These are phyloP conservation scores for Zygotorulaspora florentina DNA, from an alignment of 805 yeast species.

Conservation along the genomic window DNA sequence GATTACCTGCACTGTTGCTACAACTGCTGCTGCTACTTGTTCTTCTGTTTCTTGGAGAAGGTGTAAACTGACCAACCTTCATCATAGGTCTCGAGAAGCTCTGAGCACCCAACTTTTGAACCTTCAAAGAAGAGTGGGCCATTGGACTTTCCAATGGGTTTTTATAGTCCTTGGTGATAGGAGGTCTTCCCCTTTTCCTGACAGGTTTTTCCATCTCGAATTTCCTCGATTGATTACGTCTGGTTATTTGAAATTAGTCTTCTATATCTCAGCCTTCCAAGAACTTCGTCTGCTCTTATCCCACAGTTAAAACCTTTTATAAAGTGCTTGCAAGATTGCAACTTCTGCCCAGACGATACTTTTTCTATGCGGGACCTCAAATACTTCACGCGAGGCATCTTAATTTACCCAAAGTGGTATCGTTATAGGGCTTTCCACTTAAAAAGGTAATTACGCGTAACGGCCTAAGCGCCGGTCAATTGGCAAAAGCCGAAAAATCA, in stretches of 20 bases:
- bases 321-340: not conserved
- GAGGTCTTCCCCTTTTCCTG: constrained; percentile 36
- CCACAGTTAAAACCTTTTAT: no score
- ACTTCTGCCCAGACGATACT: not conserved
- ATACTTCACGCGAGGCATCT: not conserved
- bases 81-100: constrained; percentile 32
- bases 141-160: constrained; percentile 36
- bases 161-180: constrained; percentile 32
- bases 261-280: not conserved
- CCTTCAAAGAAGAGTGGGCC: constrained; percentile 35
- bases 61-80: constrained; percentile 32
- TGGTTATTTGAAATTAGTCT: not conserved
- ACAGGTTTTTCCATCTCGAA: constrained; percentile 13
- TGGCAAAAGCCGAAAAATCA: no score
- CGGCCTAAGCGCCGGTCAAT: not conserved
- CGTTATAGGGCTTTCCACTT: not conserved
- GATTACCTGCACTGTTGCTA: not conserved
- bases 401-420: constrained; percentile 1
- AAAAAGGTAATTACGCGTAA: constrained; percentile 1
- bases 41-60: constrained; percentile 24
- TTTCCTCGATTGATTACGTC: not conserved
- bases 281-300: not conserved
- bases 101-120: constrained; percentile 28
- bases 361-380: not conserved
- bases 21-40: constrained; percentile 4